Evolutionary conservation across 1,284 basidiomycete genomes (phyloP).

Genomic region (Ceratobasidium papillatum): DNA sequence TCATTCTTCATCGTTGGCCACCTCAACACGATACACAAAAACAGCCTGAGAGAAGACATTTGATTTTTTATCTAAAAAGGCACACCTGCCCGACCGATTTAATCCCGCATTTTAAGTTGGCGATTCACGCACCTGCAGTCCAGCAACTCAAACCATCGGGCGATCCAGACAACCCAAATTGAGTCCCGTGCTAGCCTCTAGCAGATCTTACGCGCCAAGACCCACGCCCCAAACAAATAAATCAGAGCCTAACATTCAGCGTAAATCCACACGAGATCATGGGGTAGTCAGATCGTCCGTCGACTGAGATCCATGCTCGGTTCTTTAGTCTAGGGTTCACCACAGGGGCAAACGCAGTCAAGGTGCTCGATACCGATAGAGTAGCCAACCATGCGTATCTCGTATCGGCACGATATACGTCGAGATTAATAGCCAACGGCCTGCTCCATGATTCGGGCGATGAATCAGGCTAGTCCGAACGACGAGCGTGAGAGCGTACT

Average conservation of each 20-base stretch:
- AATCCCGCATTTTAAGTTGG: neutral
- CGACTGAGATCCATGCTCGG: constrained; percentile 21
- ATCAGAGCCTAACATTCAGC: constrained; percentile 4
- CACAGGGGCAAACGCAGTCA: constrained; percentile 3
- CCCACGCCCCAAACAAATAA: constrained; percentile 14
- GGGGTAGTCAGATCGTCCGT: constrained; percentile 4
- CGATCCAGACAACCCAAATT: neutral
- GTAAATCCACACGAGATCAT: constrained; percentile 3
- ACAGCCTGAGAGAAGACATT: too few relatives aligned
- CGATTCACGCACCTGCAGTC: neutral
- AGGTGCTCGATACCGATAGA: constrained; percentile 9
- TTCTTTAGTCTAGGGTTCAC: neutral
- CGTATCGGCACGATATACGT: neutral
- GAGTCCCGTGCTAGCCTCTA: neutral
- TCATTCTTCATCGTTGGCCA: neutral
- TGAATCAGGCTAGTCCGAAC: constrained; percentile 3
- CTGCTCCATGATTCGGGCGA: neutral
- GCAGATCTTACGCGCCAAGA: neutral
- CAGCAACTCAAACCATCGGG: neutral
- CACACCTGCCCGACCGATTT: neutral
- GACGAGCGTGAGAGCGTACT: neutral
- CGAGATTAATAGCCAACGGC: neutral
- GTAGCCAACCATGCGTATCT: neutral
- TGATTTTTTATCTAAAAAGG: neutral
- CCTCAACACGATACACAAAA: neutral